phyloP scores from a whole-genome alignment of 139 green algal species.

The Chlamydomonas schloesseri region DNA sequence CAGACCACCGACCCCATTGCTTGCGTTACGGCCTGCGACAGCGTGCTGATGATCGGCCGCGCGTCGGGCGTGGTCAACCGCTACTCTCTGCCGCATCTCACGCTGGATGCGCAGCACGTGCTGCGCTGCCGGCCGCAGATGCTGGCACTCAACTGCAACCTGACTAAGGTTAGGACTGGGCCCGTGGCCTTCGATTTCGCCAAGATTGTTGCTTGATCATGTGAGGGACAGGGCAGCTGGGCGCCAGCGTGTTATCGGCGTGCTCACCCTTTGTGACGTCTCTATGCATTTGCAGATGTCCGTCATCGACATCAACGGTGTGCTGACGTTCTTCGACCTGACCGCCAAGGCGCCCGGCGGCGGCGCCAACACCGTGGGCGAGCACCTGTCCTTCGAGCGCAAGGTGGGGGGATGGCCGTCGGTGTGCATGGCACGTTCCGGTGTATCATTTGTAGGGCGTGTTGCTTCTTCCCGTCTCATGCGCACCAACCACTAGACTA shows the following conservation, averaged over 20 bases:
- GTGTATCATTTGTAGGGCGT: too few species aligned
- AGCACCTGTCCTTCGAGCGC: conserved; percentile 72
- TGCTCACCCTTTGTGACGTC: too few species aligned
- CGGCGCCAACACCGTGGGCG: conserved; percentile 47
- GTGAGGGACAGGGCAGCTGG: too few species aligned
- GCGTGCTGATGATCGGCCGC: conserved; percentile 74
- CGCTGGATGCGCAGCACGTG: conserved; percentile 65
- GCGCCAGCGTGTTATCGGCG: too few species aligned
- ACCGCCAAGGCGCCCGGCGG: conserved; percentile 38
- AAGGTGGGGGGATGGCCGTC: conserved; percentile 61
- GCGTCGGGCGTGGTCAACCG: conserved; percentile 67
- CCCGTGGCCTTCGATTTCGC: too few species aligned
- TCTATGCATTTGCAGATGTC: conserved; percentile 43
- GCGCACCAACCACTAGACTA: too few species aligned
- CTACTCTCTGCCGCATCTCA: conserved; percentile 74
- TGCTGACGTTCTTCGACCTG: conserved; percentile 81
- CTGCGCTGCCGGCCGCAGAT: conserved; percentile 68
- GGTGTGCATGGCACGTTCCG: too few species aligned
- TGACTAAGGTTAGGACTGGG: conserved; percentile 51
- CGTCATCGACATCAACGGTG: conserved; percentile 83
- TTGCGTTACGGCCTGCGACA: conserved; percentile 67
- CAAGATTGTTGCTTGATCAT: too few species aligned
- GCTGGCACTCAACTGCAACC: conserved; percentile 83
- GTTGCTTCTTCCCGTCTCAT: too few species aligned
- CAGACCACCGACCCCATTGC: conserved; percentile 71